Percentiles rank a stretch among this genome's conserved stretches.
Evolutionary conservation across 208 protist genomes (phyloP).

Genomic region (Trypanosomatidae sp.): DNA sequence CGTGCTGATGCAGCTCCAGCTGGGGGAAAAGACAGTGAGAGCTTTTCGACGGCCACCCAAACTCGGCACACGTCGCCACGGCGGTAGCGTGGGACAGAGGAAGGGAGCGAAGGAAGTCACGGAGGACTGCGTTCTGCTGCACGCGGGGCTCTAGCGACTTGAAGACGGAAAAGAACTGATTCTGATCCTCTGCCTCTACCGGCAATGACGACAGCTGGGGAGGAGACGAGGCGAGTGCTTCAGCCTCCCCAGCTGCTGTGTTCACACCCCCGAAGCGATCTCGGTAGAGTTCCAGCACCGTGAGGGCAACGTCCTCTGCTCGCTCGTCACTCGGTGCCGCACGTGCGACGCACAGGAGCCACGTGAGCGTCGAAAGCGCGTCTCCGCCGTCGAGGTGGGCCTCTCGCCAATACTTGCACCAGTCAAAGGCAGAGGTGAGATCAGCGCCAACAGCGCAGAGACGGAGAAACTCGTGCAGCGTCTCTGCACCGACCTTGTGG

Average conservation of each 20-base stretch:
- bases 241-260: constrained; percentile 2
- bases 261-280: constrained; percentile 27
- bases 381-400: constrained; percentile 24
- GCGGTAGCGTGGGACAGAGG: constrained; percentile 13
- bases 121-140: constrained; percentile 28
- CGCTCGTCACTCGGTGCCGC: constrained; percentile 68
- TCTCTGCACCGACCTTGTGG: constrained; percentile 67
- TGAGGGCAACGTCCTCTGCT: constrained; percentile 76
- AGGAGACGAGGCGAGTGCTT: neutral
- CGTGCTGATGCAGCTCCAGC: constrained; percentile 39
- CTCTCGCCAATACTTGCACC: constrained; percentile 86
- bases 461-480: constrained; percentile 72
- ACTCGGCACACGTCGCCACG: neutral
- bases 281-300: constrained; percentile 69
- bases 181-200: constrained; percentile 31
- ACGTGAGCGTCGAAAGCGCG: constrained; percentile 36
- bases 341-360: constrained; percentile 63
- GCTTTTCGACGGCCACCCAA: constrained; percentile 48
- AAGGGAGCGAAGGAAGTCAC: constrained; percentile 45
- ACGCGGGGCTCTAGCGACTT: constrained; percentile 33
- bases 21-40: constrained; percentile 68
- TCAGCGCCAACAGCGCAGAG: constrained; percentile 79
- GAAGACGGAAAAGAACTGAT: constrained; percentile 42
- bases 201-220: constrained; percentile 5
- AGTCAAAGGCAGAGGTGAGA: constrained; percentile 76